Evolutionary conservation across 2,329 filamentous ascomycete genomes (phyloP).

Genomic region (Aspergillus tamarii): DNA sequence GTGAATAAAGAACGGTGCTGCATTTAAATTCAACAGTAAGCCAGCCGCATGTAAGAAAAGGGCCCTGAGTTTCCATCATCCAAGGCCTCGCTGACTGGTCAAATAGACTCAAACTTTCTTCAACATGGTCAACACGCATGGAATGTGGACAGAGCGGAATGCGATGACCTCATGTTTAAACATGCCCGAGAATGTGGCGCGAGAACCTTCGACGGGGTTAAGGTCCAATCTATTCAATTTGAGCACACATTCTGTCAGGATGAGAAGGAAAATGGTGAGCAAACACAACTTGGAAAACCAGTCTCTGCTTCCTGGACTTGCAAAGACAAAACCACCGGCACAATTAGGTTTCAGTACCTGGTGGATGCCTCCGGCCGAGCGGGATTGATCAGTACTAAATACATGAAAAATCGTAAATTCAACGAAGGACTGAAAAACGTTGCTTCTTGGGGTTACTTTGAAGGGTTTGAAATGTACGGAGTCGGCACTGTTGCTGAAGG

Average conservation of each 20-base stretch:
- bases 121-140: not conserved
- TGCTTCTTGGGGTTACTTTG: not conserved
- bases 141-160: not conserved
- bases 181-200: not conserved
- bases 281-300: not conserved
- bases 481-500: not conserved
- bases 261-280: not conserved
- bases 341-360: not conserved
- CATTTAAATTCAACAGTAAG: not conserved
- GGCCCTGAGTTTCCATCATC: no score
- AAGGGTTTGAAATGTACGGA: not conserved
- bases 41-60: not conserved
- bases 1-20: not conserved
- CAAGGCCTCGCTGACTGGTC: no score
- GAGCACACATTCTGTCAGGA: no score
- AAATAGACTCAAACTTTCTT: no score
- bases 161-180: not conserved
- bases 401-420: not conserved
- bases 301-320: not conserved
- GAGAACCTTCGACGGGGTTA: not conserved
- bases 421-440: not conserved
- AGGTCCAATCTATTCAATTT: not conserved
- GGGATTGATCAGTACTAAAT: not conserved
- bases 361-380: not conserved
- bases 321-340: not conserved